Base-by-base conservation (phyloP, 2,329 filamentous ascomycete genomes). In the Alternaria consortialis region DNA sequence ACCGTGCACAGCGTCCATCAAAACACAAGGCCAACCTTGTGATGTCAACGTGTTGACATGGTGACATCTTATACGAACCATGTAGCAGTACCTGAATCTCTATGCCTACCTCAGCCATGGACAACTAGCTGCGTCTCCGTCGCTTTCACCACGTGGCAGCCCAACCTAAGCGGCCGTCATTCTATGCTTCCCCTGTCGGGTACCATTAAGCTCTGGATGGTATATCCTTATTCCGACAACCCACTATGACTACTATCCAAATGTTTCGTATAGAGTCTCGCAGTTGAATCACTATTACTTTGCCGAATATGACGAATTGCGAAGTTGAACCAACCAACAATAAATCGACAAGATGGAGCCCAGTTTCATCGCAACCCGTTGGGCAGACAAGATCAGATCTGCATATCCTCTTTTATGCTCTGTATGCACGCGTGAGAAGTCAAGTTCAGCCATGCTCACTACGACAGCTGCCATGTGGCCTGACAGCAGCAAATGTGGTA, bases 391-490 rank as follows among this genome's bases (percentile, higher is more conserved):
- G 9, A 40, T 7, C 20, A 13, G 17, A 23, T 23, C 39, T 23
- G 17, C 39, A 12, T 12, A n/a, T 29, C 5, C 29, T 23, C 20
- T 27, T 20, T 23, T 13, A 29, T 20, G 25, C 32, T 52, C 48
- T 39, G 34, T 37, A 39, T 52, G 34, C 48, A 27, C 23, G 15
- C 6, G n/a, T 9, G 48, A 34, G 23, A 36, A 39, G 34, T 52
- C 13, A 29, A 37, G 7, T 13, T 39, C 34, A 39, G 20, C 25
- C 11, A 13, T 15, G 8, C 23, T 48, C 31, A 31, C 46, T 48
- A 34, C 46, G 31, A 52, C 25, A 37, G 34, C 20, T 52, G 48
- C 25, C 32, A 52, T 52, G 34, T 39, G 48, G 48, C 34, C 48
- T 52, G 34, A 52, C 36, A 52, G 48, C 46, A 36, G 46, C 20